Evolutionary conservation across 2,329 filamentous ascomycete species (phyloP).

Genomic region (Thielaviopsis euricoi): DNA sequence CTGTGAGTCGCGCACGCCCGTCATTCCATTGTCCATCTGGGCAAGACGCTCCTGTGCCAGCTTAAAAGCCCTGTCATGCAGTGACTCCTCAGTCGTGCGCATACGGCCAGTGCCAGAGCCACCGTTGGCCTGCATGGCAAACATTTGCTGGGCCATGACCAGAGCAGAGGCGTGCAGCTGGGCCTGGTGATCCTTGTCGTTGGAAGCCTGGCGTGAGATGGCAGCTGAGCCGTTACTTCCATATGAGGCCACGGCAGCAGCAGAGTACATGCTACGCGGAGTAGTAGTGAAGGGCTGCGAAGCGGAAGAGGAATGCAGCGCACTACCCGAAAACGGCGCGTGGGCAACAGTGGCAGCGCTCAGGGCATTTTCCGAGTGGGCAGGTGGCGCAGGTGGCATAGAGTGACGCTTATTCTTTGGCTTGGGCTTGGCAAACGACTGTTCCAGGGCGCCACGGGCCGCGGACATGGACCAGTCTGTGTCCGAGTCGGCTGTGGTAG

Average conservation of each 20-base stretch:
- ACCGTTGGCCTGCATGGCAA: conserved; percentile 48
- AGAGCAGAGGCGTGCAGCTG: conserved; percentile 67
- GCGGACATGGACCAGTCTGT: conserved; percentile 1
- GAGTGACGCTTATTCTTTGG: not conserved
- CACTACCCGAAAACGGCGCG: conserved; percentile 24
- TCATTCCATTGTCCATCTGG: conserved; percentile 58
- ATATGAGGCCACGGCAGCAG: conserved; percentile 17
- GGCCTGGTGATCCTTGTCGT: conserved; percentile 53
- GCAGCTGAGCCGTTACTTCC: conserved; percentile 34
- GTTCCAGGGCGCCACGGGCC: conserved; percentile 3
- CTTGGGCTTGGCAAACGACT: conserved; percentile 3
- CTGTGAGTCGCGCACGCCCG: conserved; percentile 45
- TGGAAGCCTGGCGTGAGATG: conserved; percentile 50
- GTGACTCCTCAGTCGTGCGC: conserved; percentile 13
- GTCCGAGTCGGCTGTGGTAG: not conserved
- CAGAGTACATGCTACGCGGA: conserved; percentile 60
- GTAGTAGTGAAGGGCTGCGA: conserved; percentile 53
- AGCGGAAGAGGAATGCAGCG: conserved; percentile 37
- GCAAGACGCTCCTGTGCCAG: conserved; percentile 70
- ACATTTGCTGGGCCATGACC: conserved; percentile 83
- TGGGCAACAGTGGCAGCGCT: conserved; percentile 57
- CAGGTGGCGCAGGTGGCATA: not conserved
- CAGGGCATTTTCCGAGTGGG: conserved; percentile 43
- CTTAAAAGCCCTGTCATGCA: conserved; percentile 78
- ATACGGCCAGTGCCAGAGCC: conserved; percentile 16